Conservation (phyloP, 495 filamentous ascomycete genomes). For the Penicillium lagena region DNA sequence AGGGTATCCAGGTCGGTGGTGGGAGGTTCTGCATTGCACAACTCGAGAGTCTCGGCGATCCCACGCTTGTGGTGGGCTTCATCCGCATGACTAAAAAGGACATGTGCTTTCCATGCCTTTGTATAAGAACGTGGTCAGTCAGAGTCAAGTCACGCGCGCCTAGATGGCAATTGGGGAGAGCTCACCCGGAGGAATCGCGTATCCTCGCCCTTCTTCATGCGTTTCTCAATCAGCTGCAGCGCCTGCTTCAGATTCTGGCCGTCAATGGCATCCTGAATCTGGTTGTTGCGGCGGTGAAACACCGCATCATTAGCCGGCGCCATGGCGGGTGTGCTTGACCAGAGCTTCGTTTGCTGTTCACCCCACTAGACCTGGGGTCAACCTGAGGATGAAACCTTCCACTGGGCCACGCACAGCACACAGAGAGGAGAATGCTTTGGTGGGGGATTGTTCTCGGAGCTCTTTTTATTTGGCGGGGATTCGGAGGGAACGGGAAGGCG, state of each 20-base stretch:
- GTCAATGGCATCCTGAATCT: constrained; percentile 53
- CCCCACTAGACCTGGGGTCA: background rate
- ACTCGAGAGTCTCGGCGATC: constrained; percentile 37
- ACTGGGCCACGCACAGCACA: constrained; percentile 28
- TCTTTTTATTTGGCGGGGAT: constrained; percentile 24
- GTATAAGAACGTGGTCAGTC: background rate
- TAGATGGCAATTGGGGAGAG: background rate
- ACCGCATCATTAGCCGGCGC: constrained; percentile 37
- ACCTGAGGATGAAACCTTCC: constrained; percentile 4
- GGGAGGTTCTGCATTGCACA: constrained; percentile 42
- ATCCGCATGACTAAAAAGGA: constrained; percentile 40
- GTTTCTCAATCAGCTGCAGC: constrained; percentile 52
- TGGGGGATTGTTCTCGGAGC: no score
- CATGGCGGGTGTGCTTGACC: constrained; percentile 3
- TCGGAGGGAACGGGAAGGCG: constrained; percentile 14
- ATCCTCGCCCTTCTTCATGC: constrained; percentile 55
- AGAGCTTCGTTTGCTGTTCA: background rate
- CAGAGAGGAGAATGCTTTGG: no score
- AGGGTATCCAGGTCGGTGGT: constrained; percentile 45
- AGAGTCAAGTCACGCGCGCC: background rate
- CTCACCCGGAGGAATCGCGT: constrained; percentile 34
- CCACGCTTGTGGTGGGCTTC: constrained; percentile 36
- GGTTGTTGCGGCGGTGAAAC: constrained; percentile 50
- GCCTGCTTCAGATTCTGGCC: constrained; percentile 52
- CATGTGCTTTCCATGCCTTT: constrained; percentile 49